phyloP scores from a whole-genome alignment of 768 basidiomycete genomes.

The Auricularia cornea region DNA sequence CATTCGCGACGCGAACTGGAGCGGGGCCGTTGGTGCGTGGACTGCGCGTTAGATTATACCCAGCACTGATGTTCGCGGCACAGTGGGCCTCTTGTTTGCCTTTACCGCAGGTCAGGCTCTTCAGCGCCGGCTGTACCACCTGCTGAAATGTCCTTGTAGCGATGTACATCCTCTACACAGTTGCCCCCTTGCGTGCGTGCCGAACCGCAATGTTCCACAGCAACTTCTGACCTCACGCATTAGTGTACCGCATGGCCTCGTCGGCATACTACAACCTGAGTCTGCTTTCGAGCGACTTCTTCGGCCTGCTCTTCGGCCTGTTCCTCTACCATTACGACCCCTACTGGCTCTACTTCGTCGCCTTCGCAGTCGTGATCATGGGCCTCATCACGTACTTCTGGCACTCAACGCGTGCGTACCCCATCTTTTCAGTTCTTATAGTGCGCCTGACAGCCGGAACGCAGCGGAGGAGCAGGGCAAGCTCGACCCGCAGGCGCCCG shows the following conservation, averaged over 20 bases:
- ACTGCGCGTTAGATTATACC: constrained; percentile 14
- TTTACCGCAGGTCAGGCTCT: constrained; percentile 32
- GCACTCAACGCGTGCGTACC: constrained; percentile 67
- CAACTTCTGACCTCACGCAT: no score
- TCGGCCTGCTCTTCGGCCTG: constrained; percentile 68
- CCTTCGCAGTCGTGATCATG: constrained; percentile 59
- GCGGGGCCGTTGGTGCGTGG: constrained; percentile 54
- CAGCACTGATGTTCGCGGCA: constrained; percentile 7
- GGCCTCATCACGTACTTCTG: constrained; percentile 84
- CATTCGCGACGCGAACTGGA: constrained; percentile 65
- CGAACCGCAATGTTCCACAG: no score
- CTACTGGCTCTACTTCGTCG: constrained; percentile 83
- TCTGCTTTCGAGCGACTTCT: constrained; percentile 82
- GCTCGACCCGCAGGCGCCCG: constrained; percentile 48
- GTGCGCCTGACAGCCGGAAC: not conserved
- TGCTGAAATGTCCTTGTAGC: constrained; percentile 29
- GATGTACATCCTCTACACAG: constrained; percentile 79
- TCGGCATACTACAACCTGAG: constrained; percentile 82
- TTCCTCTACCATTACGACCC: constrained; percentile 65
- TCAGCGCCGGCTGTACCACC: constrained; percentile 9
- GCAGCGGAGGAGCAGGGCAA: constrained; percentile 69
- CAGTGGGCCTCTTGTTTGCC: constrained; percentile 45
- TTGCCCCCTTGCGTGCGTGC: constrained; percentile 50
- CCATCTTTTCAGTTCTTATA: not conserved
- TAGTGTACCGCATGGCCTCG: constrained; percentile 72